Evolutionary conservation across 164 flowering plant species (phyloP).

Genomic region (Brasenia schreberi): DNA sequence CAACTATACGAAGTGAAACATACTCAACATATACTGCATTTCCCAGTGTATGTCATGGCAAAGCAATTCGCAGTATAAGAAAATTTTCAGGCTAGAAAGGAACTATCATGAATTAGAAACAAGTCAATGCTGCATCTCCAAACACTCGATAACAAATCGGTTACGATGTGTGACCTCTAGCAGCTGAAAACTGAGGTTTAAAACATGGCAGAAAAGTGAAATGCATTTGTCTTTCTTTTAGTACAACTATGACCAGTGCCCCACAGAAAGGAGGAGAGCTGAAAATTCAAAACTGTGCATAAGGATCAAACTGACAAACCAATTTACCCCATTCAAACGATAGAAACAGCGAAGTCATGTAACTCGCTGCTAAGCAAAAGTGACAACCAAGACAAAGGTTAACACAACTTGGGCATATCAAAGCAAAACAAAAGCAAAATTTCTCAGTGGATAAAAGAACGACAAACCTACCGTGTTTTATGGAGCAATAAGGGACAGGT

Average conservation of each 20-base stretch:
- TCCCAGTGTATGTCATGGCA: too few relatives aligned
- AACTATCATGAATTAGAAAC: too few relatives aligned
- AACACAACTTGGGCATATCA: not conserved
- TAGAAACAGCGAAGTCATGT: too few relatives aligned
- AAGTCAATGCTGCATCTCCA: too few relatives aligned
- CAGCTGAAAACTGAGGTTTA: too few relatives aligned
- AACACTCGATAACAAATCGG: too few relatives aligned
- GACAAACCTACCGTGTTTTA: slow-evolving; percentile 42
- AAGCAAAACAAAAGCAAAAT: too few relatives aligned
- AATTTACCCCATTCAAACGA: not conserved
- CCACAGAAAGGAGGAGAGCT: not conserved
- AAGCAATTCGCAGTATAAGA: too few relatives aligned
- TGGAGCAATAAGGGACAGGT: slow-evolving; percentile 55
- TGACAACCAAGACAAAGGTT: not conserved
- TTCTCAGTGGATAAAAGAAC: not conserved
- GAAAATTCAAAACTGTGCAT: not conserved
- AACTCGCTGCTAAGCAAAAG: not conserved
- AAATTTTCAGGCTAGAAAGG: too few relatives aligned
- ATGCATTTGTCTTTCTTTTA: not conserved
- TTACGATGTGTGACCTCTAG: too few relatives aligned
- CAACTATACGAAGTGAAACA: too few relatives aligned
- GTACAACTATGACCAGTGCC: not conserved
- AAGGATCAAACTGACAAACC: not conserved
- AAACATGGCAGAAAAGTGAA: not conserved
- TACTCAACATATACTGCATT: too few relatives aligned